Percentiles rank a stretch among this genome's conserved stretches.
phyloP scores from a whole-genome alignment of 2,329 filamentous ascomycete genomes.

The Cladosporium sp. region DNA sequence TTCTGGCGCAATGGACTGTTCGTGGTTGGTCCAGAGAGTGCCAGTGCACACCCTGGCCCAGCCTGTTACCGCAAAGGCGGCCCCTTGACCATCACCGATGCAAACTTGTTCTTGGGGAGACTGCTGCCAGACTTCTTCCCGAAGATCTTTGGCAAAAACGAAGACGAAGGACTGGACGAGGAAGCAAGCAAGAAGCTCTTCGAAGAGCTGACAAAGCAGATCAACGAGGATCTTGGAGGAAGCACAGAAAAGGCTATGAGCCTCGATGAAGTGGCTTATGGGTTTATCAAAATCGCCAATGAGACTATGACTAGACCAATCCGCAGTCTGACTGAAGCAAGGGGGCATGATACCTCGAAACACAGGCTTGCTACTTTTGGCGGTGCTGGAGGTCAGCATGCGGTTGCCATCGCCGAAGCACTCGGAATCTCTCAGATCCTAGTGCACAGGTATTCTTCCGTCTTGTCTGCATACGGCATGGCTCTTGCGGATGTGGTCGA shows the following conservation, averaged over 20 bases:
- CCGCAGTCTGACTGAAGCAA: slow-evolving; percentile 83
- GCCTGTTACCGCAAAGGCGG: slow-evolving; percentile 89
- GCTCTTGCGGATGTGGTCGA: slow-evolving; percentile 89
- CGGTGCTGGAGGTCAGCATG: slow-evolving; percentile 86
- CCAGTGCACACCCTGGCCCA: slow-evolving; percentile 82
- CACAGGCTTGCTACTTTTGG: slow-evolving; percentile 91
- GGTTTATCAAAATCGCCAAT: slow-evolving; percentile 85
- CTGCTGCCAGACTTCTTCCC: slow-evolving; percentile 89
- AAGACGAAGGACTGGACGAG: slow-evolving; percentile 73
- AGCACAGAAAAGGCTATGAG: slow-evolving; percentile 60
- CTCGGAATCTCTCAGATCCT: slow-evolving; percentile 82
- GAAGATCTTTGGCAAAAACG: slow-evolving; percentile 88
- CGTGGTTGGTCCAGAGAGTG: slow-evolving; percentile 84
- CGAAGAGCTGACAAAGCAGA: slow-evolving; percentile 68
- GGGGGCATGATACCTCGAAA: slow-evolving; percentile 84
- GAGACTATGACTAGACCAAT: slow-evolving; percentile 91
- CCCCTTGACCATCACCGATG: slow-evolving; percentile 87
- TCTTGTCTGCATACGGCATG: slow-evolving; percentile 89
- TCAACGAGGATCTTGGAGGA: slow-evolving; percentile 70
- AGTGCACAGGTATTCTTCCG: slow-evolving; percentile 81
- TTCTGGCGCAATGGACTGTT: slow-evolving; percentile 90
- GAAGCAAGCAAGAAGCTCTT: slow-evolving; percentile 73
- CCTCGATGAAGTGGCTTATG: slow-evolving; percentile 80
- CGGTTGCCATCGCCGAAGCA: slow-evolving; percentile 82
- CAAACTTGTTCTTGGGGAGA: slow-evolving; percentile 79